Conservation (phyloP, 305 asterid species). For the Fraxinus albicans region DNA sequence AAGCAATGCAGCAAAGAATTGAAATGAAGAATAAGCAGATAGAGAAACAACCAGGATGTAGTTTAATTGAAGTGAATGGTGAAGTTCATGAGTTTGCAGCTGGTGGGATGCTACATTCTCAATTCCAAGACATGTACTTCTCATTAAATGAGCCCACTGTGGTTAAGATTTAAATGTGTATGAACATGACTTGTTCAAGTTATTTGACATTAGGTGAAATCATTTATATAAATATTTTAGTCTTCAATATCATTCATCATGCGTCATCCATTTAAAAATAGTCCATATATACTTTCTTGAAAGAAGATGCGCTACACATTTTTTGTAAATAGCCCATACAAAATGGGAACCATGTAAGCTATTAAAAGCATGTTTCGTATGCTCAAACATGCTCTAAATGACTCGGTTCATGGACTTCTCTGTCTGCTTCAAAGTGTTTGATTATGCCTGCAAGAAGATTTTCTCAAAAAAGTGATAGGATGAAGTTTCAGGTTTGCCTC, state of each 20-base stretch:
- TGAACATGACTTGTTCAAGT: neutral
- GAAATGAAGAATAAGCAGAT: constrained; percentile 45
- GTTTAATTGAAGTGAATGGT: constrained; percentile 66
- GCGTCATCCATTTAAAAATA: neutral
- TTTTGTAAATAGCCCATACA: neutral
- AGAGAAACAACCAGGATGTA: constrained; percentile 61
- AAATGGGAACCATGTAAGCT: neutral
- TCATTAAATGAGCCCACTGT: neutral
- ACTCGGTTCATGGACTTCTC: neutral
- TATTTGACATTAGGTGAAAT: neutral
- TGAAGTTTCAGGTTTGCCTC: neutral
- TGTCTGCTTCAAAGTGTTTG: neutral
- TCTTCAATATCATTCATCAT: neutral
- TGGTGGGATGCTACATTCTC: constrained; percentile 42
- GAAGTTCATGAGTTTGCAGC: constrained; percentile 68
- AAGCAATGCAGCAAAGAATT: constrained; percentile 52
- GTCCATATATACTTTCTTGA: neutral
- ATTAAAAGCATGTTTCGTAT: neutral
- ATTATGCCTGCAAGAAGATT: neutral
- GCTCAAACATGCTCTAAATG: neutral
- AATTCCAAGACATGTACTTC: constrained; percentile 7
- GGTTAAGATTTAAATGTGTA: neutral
- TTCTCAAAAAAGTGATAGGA: neutral
- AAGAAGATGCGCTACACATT: neutral
- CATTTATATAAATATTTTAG: neutral